Conservation (phyloP, 208 protist species). For the Tritrichomonas foetus region DNA sequence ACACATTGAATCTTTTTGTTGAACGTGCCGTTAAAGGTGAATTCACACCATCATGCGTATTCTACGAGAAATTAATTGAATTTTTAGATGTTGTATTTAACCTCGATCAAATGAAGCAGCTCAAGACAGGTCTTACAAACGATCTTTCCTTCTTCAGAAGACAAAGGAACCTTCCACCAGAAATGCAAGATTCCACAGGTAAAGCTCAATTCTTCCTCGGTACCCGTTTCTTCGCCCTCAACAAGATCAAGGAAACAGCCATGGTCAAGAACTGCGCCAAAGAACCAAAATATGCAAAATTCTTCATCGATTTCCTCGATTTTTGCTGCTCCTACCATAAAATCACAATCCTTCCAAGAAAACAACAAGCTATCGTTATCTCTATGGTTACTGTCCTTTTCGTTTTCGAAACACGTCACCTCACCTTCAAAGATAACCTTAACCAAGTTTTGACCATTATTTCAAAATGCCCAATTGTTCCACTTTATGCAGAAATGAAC, state of each 20-base stretch:
- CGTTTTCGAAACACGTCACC: background rate
- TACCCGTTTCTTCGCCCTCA: background rate
- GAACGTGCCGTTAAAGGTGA: background rate
- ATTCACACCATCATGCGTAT: background rate
- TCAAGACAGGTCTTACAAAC: background rate
- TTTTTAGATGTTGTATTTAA: background rate
- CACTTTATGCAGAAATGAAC: background rate
- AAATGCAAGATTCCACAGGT: background rate
- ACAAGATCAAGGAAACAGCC: background rate
- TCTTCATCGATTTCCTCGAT: background rate
- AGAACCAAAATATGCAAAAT: background rate
- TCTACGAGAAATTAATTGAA: background rate
- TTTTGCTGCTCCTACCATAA: background rate
- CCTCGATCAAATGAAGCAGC: background rate
- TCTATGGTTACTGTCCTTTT: background rate
- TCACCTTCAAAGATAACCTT: background rate
- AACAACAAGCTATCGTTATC: background rate
- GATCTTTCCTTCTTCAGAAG: background rate
- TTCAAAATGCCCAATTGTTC: background rate
- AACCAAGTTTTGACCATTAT: background rate
- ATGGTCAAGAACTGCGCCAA: too few species aligned
- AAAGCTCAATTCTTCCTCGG: background rate
- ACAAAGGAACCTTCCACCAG: background rate
- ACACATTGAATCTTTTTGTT: background rate
- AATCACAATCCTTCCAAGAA: background rate